These are phyloP conservation scores for Globisporangium megalacanthum DNA, from an alignment of 352 stramenopile genomes.

Conservation along the genomic window DNA sequence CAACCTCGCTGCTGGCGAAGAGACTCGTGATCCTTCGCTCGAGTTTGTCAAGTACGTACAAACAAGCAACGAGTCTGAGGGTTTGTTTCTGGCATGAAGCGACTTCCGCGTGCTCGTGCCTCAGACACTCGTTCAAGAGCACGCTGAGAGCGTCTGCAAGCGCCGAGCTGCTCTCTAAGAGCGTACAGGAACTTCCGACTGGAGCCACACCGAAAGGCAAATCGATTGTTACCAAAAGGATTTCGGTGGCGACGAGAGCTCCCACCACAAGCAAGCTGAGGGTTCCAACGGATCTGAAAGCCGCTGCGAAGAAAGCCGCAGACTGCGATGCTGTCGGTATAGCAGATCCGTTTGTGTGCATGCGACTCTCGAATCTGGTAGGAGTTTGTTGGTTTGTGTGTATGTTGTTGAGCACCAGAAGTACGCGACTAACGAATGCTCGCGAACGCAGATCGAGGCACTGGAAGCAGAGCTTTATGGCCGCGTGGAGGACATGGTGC, in stretches of 20 bases:
- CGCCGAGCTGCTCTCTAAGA: slow-evolving; percentile 2
- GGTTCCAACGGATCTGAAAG: not conserved
- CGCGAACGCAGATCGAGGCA: slow-evolving; percentile 17
- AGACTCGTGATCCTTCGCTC: slow-evolving; percentile 13
- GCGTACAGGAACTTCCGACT: not conserved
- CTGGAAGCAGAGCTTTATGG: slow-evolving; percentile 29
- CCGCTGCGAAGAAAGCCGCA: not conserved
- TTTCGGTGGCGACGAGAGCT: not conserved
- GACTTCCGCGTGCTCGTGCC: not conserved
- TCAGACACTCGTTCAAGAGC: slow-evolving; percentile 30
- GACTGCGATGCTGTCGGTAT: not conserved
- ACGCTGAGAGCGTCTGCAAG: slow-evolving; percentile 15
- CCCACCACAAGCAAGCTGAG: slow-evolving; percentile 4
- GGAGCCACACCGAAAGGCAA: not conserved
- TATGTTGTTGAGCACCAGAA: not conserved
- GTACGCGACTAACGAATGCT: not conserved
- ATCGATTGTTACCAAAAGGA: not conserved
- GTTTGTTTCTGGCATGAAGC: not conserved
- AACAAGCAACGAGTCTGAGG: not conserved
- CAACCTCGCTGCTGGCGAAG: slow-evolving; percentile 1
- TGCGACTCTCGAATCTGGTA: slow-evolving; percentile 30
- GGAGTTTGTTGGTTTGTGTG: not conserved
- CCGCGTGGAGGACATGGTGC: slow-evolving; percentile 32
- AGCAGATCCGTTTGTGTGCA: slow-evolving; percentile 30
- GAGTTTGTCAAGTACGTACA: slow-evolving; percentile 24